These are phyloP conservation scores for Trichophyton verrucosum DNA, from an alignment of 2,329 filamentous ascomycete species.

Conservation along the genomic window DNA sequence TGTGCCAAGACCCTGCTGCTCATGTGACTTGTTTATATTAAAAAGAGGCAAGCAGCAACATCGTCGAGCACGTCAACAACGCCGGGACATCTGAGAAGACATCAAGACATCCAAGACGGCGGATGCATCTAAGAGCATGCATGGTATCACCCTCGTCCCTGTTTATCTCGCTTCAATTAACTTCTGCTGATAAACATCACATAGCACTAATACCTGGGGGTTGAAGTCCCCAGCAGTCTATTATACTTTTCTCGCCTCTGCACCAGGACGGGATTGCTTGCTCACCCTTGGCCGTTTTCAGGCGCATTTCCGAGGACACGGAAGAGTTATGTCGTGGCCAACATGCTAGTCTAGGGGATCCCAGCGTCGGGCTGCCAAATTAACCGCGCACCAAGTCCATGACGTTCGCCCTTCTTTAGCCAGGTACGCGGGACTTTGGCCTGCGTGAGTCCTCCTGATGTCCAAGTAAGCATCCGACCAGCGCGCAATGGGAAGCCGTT, in stretches of 20 bases:
- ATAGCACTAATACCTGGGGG: not conserved
- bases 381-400: not conserved
- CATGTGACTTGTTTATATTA: not conserved
- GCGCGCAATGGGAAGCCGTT: not conserved
- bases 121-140: not conserved
- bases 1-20: not conserved
- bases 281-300: not conserved
- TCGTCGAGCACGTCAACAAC: not conserved
- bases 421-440: not conserved
- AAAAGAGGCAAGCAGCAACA: not conserved
- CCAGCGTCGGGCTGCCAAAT: not conserved
- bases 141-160: not conserved
- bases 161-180: not conserved
- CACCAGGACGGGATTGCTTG: not conserved
- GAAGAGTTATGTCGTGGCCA: not conserved
- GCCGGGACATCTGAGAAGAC: not conserved
- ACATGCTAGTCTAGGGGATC: not conserved
- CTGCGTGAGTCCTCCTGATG: not conserved
- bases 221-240: not conserved
- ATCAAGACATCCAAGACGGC: not conserved
- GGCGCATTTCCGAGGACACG: not conserved
- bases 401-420: not conserved
- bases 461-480: not conserved
- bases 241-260: conserved; percentile 5
- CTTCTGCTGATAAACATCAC: not conserved